A percentile compares a stretch with the other conserved stretches of the same genome.
Conservation (phyloP, 768 basidiomycete genomes). For the Hygrophorus russula region DNA sequence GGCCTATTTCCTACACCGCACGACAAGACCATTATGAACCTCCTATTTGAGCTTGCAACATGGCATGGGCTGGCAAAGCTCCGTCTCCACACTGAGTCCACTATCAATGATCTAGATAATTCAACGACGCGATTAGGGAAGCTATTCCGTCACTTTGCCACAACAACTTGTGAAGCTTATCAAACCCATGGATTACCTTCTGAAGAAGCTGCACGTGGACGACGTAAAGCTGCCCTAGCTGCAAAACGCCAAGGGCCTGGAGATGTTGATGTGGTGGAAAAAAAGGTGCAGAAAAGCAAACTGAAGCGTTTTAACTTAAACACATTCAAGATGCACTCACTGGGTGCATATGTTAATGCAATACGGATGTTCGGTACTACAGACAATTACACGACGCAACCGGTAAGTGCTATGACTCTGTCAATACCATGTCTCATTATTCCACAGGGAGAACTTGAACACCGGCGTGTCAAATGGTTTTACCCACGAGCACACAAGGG, state of each 20-base stretch:
- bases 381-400: no score
- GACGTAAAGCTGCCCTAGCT: slow-evolving; percentile 8
- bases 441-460: no score
- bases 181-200: slow-evolving; percentile 23
- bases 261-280: no score
- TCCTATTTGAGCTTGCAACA: no score
- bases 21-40: slow-evolving; percentile 16
- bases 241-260: slow-evolving; percentile 1
- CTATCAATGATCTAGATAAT: slow-evolving; percentile 15
- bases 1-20: slow-evolving; percentile 20
- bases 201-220: slow-evolving; percentile 21
- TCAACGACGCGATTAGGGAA: slow-evolving; percentile 16
- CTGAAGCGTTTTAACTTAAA: slow-evolving; percentile 17
- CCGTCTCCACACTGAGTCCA: slow-evolving; percentile 24
- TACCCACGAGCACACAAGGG: no score
- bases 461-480: no score
- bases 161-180: slow-evolving; percentile 14
- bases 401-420: no score
- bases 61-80: slow-evolving; percentile 33
- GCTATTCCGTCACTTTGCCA: slow-evolving; percentile 17
- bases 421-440: no score
- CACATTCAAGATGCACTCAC: slow-evolving; percentile 27
- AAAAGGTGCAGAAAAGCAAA: background rate
- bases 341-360: slow-evolving; percentile 22
- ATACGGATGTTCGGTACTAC: slow-evolving; percentile 24